Evolutionary conservation across 2,329 filamentous ascomycete species (phyloP), one percentile per base, ranked within the genome.

Genomic region (Spiromastix sp.): DNA sequence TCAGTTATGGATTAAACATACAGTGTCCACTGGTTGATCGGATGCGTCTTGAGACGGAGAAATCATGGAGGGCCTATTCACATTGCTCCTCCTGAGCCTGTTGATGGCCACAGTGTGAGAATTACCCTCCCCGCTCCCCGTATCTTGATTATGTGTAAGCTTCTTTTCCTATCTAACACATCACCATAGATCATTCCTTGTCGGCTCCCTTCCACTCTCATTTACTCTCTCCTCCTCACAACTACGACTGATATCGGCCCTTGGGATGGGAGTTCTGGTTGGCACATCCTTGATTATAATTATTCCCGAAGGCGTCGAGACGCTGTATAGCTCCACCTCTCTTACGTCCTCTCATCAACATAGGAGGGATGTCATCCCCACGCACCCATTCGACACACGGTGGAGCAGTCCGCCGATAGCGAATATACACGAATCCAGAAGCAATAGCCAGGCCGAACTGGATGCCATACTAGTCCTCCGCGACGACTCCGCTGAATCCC

Each of bases 241-340:
- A 59, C 67, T 96, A 38, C 81, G 89, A 53, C 67, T 94, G 32
- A 83, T 96, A 55, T 93, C 89, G 15, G 87, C 86, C 38, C 75
- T 96, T 55, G 91, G 91, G 35, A 85, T 94, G 59, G 91, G 91
- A 29, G 82, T 98, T 34, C 69, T 98, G 6, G 87, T 98, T 11
- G 91, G 91, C 22, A 96, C 91, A 18, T 89, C 89, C 1, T 72
- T 98, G 45, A 89, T 96, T 45, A 86, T 98, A 20, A 96, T 98
- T 53, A 94, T 98, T 50, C 91, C 91, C 1, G 91, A 98, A 60
- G 91, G 91, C 24, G 80, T 96, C 40, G 87, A 95, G 55, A 89
- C 91, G 3, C 72, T 95, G 38, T 85, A 91, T 48, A 77, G 64
- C 47, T 69, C 74, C 24, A 60, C 51, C 33, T 39, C 50, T 19